Evolutionary conservation across 1,284 basidiomycete species (phyloP), one percentile per base, ranked within the genome.

Genomic region (Rhodotorula sp.): DNA sequence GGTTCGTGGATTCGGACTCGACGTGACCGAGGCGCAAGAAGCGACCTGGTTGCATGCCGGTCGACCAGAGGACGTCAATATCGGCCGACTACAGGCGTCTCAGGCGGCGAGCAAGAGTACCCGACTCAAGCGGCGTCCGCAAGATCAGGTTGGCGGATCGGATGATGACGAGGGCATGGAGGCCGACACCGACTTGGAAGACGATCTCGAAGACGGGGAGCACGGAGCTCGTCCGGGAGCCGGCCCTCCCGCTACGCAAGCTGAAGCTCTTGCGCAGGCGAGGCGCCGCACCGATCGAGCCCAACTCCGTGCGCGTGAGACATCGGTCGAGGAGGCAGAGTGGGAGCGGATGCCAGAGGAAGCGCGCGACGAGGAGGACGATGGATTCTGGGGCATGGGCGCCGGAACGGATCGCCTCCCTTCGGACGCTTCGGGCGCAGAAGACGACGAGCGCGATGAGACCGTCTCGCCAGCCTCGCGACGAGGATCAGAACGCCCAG

Each of bases 11-110:
- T 20, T 75, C 24, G 71, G 64, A 26, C 58, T 62, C 7, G 46
- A 64, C 22, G 54, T 71, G 29, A 63, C 68, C 8, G n/a, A 58
- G 51, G 73, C 67, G 53, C 70, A 72, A 18, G 74, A 75, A 60
- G 57, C 64, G 48, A 37, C 48, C 56, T 69, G 72, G 66, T 51
- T 33, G 57, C 69, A 48, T 46, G 60, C 60, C 17, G 68, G 60
- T 12, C 22, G 22, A 5, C 10, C 42, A 62, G 62, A 30, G 53
- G 59, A 61, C 66, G 73, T 68, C 77, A 76, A 44, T 75, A 68
- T 76, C 37, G 76, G 75, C 24, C 76, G 78, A 74, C 78, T 82
- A 24, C 78, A 77, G 79, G 78, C 68, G 62, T 80, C 80, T 70
- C 74, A 81, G 49, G 78, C 80, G 59, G 73, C 67, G 62, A 76